phyloP scores from a whole-genome alignment of 1,139 yeast genomes.

The Scheffersomyces titani region DNA sequence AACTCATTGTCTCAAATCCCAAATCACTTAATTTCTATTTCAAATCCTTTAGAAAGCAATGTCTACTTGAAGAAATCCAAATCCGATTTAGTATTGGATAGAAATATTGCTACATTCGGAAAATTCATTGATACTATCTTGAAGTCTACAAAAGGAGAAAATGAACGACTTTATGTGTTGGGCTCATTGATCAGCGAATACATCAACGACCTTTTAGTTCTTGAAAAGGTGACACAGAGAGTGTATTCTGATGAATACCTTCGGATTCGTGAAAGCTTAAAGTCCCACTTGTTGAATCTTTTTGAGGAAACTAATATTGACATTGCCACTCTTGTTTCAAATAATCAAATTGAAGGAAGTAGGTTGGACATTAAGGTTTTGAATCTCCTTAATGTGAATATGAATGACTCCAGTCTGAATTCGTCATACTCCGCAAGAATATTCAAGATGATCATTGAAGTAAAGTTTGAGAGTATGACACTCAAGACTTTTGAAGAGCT shows the following conservation, averaged over 20 bases:
- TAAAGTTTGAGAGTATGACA: constrained; percentile 30
- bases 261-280: constrained; percentile 3
- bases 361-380: background rate
- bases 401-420: background rate
- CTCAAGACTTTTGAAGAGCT: constrained; percentile 23
- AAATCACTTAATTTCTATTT: constrained; percentile 32
- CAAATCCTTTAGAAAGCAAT: constrained; percentile 47
- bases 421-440: constrained; percentile 30
- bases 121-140: constrained; percentile 9
- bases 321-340: background rate
- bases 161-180: constrained; percentile 4
- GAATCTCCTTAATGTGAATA: background rate
- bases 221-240: constrained; percentile 5
- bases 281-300: background rate
- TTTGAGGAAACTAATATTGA: constrained; percentile 2
- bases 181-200: constrained; percentile 25
- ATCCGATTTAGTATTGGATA: background rate
- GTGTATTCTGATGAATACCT: constrained; percentile 5
- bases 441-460: constrained; percentile 20
- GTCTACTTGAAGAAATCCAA: constrained; percentile 28
- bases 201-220: constrained; percentile 27
- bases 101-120: constrained; percentile 7
- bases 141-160: background rate
- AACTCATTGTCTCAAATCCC: constrained; percentile 13
- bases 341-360: background rate